Conservation (phyloP, 768 basidiomycete genomes). For the Erythrobasidium yunnanense region DNA sequence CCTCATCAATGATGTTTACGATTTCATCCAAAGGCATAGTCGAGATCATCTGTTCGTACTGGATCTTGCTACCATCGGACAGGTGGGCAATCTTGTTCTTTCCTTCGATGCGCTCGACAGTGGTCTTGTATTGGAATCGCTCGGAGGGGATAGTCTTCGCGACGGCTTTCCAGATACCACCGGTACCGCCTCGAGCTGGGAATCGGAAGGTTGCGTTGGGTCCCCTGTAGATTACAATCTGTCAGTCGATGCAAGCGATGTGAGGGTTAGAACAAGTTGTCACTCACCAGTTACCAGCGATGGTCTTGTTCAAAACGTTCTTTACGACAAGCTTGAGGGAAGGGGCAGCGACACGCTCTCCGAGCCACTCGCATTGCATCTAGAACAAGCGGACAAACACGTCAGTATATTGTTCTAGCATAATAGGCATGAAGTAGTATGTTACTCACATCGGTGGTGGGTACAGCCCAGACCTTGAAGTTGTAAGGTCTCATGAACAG, state of each 20-base stretch:
- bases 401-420: background rate
- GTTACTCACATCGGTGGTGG: slow-evolving; percentile 38
- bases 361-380: slow-evolving; percentile 46
- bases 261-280: too few species aligned
- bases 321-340: slow-evolving; percentile 41
- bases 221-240: slow-evolving; percentile 26
- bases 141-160: slow-evolving; percentile 39
- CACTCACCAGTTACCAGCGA: slow-evolving; percentile 43
- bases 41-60: slow-evolving; percentile 41
- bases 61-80: slow-evolving; percentile 39
- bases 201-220: slow-evolving; percentile 45
- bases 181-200: slow-evolving; percentile 43
- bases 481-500: slow-evolving; percentile 45
- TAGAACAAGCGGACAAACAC: background rate
- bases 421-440: background rate
- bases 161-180: slow-evolving; percentile 45
- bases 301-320: slow-evolving; percentile 42
- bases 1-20: slow-evolving; percentile 38
- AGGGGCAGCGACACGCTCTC: slow-evolving; percentile 44
- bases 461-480: slow-evolving; percentile 45
- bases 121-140: slow-evolving; percentile 37
- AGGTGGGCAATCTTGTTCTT: slow-evolving; percentile 39
- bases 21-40: slow-evolving; percentile 42
- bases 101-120: slow-evolving; percentile 38
- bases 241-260: too few species aligned